phyloP scores from a whole-genome alignment of 805 yeast species.

The Cyberlindnera saturnus region DNA sequence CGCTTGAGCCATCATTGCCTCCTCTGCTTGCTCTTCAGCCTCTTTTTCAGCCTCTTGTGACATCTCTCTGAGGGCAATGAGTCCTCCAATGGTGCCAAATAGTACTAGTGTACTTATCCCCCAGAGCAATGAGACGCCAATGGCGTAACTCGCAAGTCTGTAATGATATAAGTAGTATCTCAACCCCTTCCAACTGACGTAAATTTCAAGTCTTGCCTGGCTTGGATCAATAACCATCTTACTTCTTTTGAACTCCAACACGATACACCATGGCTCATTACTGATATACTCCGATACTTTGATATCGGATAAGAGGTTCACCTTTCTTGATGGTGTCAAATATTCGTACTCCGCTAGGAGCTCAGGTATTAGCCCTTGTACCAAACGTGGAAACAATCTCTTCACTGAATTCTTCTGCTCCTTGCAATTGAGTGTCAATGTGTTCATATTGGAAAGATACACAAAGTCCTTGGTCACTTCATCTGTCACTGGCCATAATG shows the following conservation, averaged over 20 bases:
- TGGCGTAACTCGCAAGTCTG: slow-evolving; percentile 16
- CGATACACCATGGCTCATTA: slow-evolving; percentile 11
- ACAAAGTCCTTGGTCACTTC: background rate
- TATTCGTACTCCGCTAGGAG: slow-evolving; percentile 5
- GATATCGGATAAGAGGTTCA: slow-evolving; percentile 12
- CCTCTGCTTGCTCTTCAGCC: background rate
- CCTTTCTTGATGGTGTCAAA: background rate
- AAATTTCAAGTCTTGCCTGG: slow-evolving; percentile 13
- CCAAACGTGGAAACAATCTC: slow-evolving; percentile 13
- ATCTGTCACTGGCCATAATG: background rate
- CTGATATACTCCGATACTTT: slow-evolving; percentile 10
- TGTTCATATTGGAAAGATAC: slow-evolving; percentile 13
- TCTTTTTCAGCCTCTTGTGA: background rate
- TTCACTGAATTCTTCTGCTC: slow-evolving; percentile 1
- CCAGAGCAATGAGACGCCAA: slow-evolving; percentile 19
- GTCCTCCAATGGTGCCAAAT: slow-evolving; percentile 14
- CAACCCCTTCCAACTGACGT: slow-evolving; percentile 19
- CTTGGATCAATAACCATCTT: slow-evolving; percentile 15
- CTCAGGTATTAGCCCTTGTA: slow-evolving; percentile 17
- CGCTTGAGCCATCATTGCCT: background rate
- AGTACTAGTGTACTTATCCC: slow-evolving; percentile 9
- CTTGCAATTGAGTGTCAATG: slow-evolving; percentile 15
- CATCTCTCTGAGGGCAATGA: slow-evolving; percentile 12
- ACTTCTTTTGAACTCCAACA: slow-evolving; percentile 19
- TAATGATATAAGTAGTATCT: slow-evolving; percentile 21